Evolutionary conservation across 768 basidiomycete genomes (phyloP), one percentile per base, ranked within the genome.

Genomic region (Guyanaporus albipodus): DNA sequence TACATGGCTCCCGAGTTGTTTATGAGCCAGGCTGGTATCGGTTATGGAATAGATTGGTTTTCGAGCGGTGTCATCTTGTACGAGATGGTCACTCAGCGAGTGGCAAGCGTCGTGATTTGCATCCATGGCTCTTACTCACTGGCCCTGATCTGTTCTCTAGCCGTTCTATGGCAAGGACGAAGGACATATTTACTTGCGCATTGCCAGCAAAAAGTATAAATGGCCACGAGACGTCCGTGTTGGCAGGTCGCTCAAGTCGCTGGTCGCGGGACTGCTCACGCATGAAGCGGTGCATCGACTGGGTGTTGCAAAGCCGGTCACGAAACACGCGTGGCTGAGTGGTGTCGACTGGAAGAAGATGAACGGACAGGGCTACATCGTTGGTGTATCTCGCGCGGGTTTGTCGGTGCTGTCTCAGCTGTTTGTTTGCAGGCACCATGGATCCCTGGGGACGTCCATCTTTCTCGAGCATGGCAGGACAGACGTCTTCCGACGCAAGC

Each of bases 31-130:
- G 38, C 49, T 24, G 50, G 49, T 21, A 50, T 58, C n/a, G 63
- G 67, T 4, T 26, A 57, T 26, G 60, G 67, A 2, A 53, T 77
- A 9, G 81, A 83, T 58, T 81, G 79, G 79, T 82, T 76, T 72
- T 65, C 79, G 18, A 66, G 66, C 21, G 81, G 78, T 0, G 57
- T 75, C 10, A 66, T 73, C 19, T 54, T 82, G 21, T 83, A 69
- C 46, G 79, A 83, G 54, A 77, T 83, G 75, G 54, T 70, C 4
- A 71, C 74, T 4, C 60, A 67, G 28, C 61, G 59, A 44, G 50
- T 62, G 46, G 66, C 62, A 54, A 48, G 71, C 59, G 15, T n/a
- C 8, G 14, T 21, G 32, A 38, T 56, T 48, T 8, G 9, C 11
- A 34, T 19, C 31, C 9, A 19, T 11, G 35, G 28, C 17, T 22